Evolutionary conservation across 495 filamentous ascomycete species (phyloP).

Genomic region (Lichenothelia convexa): DNA sequence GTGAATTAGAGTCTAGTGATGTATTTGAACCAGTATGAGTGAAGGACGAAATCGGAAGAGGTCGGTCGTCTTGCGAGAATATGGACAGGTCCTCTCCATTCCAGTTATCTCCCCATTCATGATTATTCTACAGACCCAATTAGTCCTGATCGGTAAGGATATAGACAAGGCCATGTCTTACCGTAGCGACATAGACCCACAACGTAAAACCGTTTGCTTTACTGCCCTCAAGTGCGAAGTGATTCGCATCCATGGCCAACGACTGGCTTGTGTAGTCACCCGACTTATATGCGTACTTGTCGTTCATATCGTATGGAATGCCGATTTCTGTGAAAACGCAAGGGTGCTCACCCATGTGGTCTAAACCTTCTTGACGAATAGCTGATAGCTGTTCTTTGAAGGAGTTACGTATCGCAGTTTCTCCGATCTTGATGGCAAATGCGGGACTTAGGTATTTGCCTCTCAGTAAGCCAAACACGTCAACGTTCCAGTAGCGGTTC

Average conservation of each 20-base stretch:
- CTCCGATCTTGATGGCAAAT: constrained; percentile 81
- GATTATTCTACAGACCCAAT: constrained; percentile 42
- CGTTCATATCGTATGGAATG: constrained; percentile 97
- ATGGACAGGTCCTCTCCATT: constrained; percentile 96
- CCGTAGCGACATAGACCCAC: constrained; percentile 68
- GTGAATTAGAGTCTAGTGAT: constrained; percentile 32
- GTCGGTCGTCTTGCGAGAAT: constrained; percentile 61
- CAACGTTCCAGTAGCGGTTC: constrained; percentile 91
- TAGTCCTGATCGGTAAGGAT: constrained; percentile 5
- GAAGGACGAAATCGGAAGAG: constrained; percentile 31
- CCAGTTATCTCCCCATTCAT: constrained; percentile 86
- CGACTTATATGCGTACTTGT: constrained; percentile 87
- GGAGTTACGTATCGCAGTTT: constrained; percentile 89
- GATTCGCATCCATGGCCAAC: constrained; percentile 91
- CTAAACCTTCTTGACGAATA: constrained; percentile 72
- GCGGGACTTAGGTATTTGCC: constrained; percentile 74
- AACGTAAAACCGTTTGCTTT: constrained; percentile 65
- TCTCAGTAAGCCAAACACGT: constrained; percentile 79
- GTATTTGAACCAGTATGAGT: constrained; percentile 16
- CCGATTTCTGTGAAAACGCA: constrained; percentile 89
- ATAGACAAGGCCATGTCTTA: constrained; percentile 18
- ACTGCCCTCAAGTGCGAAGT: constrained; percentile 76
- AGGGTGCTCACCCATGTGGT: constrained; percentile 79
- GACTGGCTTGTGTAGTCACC: constrained; percentile 89
- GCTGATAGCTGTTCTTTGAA: constrained; percentile 79